These are phyloP conservation scores for Mucor ambiguus DNA, from an alignment of 371 early-diverging fungal genomes.

Conservation along the genomic window DNA sequence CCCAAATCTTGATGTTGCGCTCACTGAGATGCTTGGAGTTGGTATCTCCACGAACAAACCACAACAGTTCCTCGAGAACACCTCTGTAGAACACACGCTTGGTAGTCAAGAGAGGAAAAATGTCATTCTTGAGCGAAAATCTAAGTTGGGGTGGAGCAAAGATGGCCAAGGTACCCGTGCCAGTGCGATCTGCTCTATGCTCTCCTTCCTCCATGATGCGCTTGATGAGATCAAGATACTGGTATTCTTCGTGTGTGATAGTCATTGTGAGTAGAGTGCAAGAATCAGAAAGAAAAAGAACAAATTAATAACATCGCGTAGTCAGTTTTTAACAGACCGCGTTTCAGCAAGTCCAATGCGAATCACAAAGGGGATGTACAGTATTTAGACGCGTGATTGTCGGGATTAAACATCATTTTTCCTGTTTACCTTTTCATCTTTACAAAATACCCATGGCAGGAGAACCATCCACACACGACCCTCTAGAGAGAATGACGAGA, in stretches of 20 bases:
- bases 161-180: conserved; percentile 94
- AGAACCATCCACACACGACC: neutral
- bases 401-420: neutral
- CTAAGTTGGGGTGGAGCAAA: conserved; percentile 95
- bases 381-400: neutral
- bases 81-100: conserved; percentile 94
- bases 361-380: neutral
- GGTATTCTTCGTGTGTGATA: conserved; percentile 75
- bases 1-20: conserved; percentile 97
- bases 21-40: conserved; percentile 81
- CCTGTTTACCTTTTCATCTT: neutral
- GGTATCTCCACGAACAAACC: conserved; percentile 97
- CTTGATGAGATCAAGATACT: conserved; percentile 90
- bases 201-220: conserved; percentile 82
- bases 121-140: conserved; percentile 80
- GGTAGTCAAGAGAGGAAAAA: conserved; percentile 96
- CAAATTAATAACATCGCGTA: neutral
- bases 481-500: neutral
- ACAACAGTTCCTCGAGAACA: conserved; percentile 96
- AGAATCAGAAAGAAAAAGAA: conserved; percentile 9
- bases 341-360: neutral
- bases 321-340: conserved; percentile 7
- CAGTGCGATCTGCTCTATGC: conserved; percentile 90
- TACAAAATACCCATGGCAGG: neutral
- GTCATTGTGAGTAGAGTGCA: conserved; percentile 14